Base-by-base conservation (phyloP, 257 asterid genomes). In the Leonotis leonurus region DNA sequence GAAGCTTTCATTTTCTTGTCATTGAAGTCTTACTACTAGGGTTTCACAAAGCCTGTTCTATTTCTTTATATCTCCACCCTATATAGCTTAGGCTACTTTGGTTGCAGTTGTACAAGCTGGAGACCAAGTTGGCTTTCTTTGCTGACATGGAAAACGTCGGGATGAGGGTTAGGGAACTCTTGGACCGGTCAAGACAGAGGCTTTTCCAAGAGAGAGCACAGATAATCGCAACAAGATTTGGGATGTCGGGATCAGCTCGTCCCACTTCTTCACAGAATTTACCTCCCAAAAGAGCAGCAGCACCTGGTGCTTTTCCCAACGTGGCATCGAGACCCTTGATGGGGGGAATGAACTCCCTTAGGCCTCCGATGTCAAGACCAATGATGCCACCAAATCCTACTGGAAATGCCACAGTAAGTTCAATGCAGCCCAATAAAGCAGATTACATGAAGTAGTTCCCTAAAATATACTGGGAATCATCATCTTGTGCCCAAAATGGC, bases 151-250 rank as follows among this genome's bases (percentile, higher is more conserved):
- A 89, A 69, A 83, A 66, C 60, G 78, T 85, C 61, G 94, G 75
- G 14, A 59, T 79, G 82, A 85, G 92, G 70, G 94, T 82, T 51
- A 85, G 81, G 75, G 99, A 93, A 60, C 96, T 83, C 64, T 59
- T 89, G 67, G 99, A 89, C 53, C 79, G 93, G 78, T 85, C 97
- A 65, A 93, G 83, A 69, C 94, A 82, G 84, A 83, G 78, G 80
- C 95, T 93, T 69, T 78, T 87, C 81, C 85, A 80, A 1, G 99
- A 93, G 81, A 83, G 97, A 49, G 89, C 94, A 10, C 96, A 89
- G 68, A 93, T 89, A 57, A 84, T 93, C 21, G 94, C 91, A 11
- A 39, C 89, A 27, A 76, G 99, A 70, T 78, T 83, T 62, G 96
- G 95, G 64, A 78, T 81, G 72, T 64, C 88, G 17, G 75, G 81